Percentiles rank a stretch among this genome's conserved stretches.
These are phyloP conservation scores for Eucalyptus melliodora DNA, from an alignment of 345 rosid genomes.

Conservation along the genomic window DNA sequence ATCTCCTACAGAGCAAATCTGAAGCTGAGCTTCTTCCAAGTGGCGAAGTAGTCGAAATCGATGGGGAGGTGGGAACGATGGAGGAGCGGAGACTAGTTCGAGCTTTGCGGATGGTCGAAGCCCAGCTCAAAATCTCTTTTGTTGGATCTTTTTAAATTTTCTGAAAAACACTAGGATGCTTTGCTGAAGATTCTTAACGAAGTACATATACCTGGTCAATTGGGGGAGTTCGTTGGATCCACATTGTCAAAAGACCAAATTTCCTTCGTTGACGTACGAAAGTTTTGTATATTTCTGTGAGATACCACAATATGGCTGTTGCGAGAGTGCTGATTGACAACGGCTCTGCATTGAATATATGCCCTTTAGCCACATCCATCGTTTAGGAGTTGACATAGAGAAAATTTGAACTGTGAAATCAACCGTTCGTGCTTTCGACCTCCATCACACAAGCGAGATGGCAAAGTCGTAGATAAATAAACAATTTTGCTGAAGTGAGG, in stretches of 20 bases:
- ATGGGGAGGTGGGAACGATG: neutral
- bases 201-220: neutral
- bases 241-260: neutral
- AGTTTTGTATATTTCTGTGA: neutral
- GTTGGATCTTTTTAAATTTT: too few relatives aligned
- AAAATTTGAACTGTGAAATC: neutral
- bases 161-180: neutral
- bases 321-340: neutral
- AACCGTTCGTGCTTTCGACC: neutral
- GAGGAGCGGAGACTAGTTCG: too few relatives aligned
- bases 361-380: neutral
- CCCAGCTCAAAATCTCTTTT: neutral
- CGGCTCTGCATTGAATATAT: rapidly evolving
- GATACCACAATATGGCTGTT: neutral
- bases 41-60: slow-evolving; percentile 18
- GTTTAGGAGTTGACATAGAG: neutral
- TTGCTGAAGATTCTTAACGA: neutral
- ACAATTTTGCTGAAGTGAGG: neutral
- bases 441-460: neutral
- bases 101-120: slow-evolving; percentile 23
- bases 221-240: neutral
- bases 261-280: neutral
- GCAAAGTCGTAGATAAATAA: neutral
- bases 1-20: slow-evolving; percentile 4
- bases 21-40: slow-evolving; percentile 9